Base-by-base conservation (phyloP, 768 basidiomycete species). In the Kwoniella bestiolae region DNA sequence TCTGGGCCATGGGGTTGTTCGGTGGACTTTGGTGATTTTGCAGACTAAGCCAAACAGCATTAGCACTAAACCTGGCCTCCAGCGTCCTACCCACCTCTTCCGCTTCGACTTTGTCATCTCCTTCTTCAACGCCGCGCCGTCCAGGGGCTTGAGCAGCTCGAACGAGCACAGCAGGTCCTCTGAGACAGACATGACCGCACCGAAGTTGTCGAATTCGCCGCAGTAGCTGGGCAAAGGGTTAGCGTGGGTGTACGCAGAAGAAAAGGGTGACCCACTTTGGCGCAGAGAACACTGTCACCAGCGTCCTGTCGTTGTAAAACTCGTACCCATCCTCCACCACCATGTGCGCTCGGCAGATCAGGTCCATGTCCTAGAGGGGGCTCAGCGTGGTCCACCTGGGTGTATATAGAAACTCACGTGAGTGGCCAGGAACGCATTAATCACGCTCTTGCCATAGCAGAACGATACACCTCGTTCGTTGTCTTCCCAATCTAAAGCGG, bases 341-440 rank as follows among this genome's bases (percentile, higher is more conserved):
- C 96, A 98, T 98, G 83, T 99, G 96, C 55, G 96, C 96, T 55
- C 96, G 90, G 84, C 96, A 98, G 83, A 99, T 98, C 69, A 99
- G 85, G 82, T 99, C 95, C 91, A 99, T 97, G 82, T 99, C 95
- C 79, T 80, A 46, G 8, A 14, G 26, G 6, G 14, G 74, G 51
- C 35, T 67, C 89, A 57, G 60, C 62, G 29, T 44, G 28, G 25
- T 59, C 35, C 41, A 11, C 8, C n/a, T 8, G 45, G 31, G 61
- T 60, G 31, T 25, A 21, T 18, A 53, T 51, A 26, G 26, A 18
- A 5, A 72, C 79, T 77, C 65, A 80, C 80, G 67, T 81, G 78
- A 12, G 78, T 79, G 2, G 80, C 88, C 61, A 98, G 84, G 84
- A 98, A 97, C 69, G 94, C 91, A 75, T 95, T 95, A 78, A 98